Evolutionary conservation across 140 eudicot species (phyloP).

Genomic region (Cichorium intybus): DNA sequence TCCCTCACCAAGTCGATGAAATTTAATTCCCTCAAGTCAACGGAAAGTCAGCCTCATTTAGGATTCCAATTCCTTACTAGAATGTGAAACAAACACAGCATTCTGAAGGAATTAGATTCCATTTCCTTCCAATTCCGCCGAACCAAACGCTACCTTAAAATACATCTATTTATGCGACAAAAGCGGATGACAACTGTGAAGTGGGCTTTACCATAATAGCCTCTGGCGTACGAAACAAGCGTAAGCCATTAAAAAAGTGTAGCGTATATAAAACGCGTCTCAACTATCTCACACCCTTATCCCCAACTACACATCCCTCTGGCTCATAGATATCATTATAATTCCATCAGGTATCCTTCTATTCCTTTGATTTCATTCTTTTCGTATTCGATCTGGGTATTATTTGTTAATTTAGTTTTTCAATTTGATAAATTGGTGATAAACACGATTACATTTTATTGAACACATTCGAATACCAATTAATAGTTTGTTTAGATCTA

Average conservation of each 20-base stretch:
- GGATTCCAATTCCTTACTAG: no score
- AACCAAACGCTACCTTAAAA: no score
- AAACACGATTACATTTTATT: neutral
- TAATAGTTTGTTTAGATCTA: conserved; percentile 5
- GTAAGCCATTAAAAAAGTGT: neutral
- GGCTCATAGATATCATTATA: neutral
- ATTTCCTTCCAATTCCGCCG: no score
- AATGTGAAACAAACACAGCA: no score
- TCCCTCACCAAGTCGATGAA: no score
- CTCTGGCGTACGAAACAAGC: conserved; percentile 5
- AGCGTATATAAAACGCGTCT: conserved; percentile 20
- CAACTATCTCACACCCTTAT: conserved; percentile 2
- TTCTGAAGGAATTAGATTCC: no score
- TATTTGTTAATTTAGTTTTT: neutral
- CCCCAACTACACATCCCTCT: conserved; percentile 6
- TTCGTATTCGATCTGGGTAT: neutral
- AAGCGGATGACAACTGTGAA: neutral
- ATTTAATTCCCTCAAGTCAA: no score
- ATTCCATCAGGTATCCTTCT: conserved; percentile 7
- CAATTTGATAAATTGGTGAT: conserved; percentile 1
- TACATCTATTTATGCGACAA: neutral
- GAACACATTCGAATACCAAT: neutral
- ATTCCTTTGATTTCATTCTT: neutral
- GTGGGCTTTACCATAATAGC: neutral
- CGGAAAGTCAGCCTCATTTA: no score